Evolutionary conservation across 306 rosid genomes (phyloP).

Genomic region (Abrus precatorius): DNA sequence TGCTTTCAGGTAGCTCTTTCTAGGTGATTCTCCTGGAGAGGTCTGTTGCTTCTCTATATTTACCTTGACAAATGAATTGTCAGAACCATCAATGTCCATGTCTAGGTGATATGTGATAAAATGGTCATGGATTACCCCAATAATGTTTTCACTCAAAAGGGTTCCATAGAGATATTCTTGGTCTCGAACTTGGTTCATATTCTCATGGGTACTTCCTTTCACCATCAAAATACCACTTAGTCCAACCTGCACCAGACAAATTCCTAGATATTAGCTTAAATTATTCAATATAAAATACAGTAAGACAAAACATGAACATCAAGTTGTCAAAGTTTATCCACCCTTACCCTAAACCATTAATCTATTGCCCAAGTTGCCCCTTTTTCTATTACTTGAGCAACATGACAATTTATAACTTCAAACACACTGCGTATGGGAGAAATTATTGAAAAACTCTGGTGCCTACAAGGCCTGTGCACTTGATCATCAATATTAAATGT

Average conservation of each 20-base stretch:
- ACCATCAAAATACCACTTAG: conserved; percentile 93
- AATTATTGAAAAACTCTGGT: neutral
- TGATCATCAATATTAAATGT: neutral
- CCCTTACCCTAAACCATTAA: neutral
- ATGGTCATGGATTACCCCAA: conserved; percentile 93
- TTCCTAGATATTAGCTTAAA: neutral
- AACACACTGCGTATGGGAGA: neutral
- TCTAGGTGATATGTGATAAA: conserved; percentile 78
- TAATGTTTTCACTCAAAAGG: conserved; percentile 75
- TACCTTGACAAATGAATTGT: conserved; percentile 82
- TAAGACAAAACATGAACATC: conserved; percentile 17
- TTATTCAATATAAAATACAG: neutral
- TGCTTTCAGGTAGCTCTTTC: conserved; percentile 82
- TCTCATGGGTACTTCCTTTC: conserved; percentile 76
- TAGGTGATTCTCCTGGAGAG: conserved; percentile 67
- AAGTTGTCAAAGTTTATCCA: neutral
- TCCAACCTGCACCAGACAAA: conserved; percentile 67
- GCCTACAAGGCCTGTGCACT: neutral
- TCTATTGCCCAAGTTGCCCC: conserved; percentile 7
- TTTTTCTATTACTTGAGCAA: neutral
- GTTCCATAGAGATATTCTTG: conserved; percentile 79
- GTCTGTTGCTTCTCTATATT: conserved; percentile 62
- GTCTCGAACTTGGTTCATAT: conserved; percentile 57
- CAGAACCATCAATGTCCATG: conserved; percentile 84
- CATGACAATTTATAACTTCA: conserved; percentile 6